Evolutionary conservation across 306 rosid genomes (phyloP).

Genomic region (Castanopsis chinensis): DNA sequence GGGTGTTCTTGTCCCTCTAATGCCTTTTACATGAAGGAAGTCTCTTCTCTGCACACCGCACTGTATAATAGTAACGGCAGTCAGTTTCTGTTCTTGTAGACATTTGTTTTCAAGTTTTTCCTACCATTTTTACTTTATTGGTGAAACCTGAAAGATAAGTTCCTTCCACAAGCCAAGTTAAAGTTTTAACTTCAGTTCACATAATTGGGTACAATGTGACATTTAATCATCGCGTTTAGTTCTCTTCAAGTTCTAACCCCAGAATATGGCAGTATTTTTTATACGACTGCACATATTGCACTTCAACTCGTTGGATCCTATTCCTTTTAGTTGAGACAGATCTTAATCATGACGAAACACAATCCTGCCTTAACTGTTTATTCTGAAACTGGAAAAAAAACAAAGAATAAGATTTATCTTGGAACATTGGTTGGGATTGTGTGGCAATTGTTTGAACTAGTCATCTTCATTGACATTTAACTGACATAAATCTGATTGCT

Average conservation of each 20-base stretch:
- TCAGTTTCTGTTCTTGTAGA: neutral
- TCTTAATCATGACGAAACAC: neutral
- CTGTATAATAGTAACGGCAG: too few species aligned
- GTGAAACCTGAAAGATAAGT: neutral
- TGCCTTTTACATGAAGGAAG: too few species aligned
- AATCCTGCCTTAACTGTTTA: too few species aligned
- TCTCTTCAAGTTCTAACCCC: neutral
- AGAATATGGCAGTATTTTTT: neutral
- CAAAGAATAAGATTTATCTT: too few species aligned
- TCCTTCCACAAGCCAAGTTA: neutral
- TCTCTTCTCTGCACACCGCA: too few species aligned
- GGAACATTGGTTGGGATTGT: neutral
- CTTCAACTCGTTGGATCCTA: neutral
- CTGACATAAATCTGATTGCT: conserved; percentile 2
- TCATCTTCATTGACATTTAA: neutral
- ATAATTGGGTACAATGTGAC: neutral
- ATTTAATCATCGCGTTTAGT: neutral
- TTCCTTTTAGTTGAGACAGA: neutral
- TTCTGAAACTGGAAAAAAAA: too few species aligned
- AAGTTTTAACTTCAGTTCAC: neutral
- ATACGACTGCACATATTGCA: neutral
- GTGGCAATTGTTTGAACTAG: neutral
- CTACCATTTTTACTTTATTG: neutral
- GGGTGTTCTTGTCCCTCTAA: too few species aligned
- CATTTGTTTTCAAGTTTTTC: neutral